phyloP scores from a whole-genome alignment of 225 moss, liverwort and hornwort species.

The Ulota crispa region DNA sequence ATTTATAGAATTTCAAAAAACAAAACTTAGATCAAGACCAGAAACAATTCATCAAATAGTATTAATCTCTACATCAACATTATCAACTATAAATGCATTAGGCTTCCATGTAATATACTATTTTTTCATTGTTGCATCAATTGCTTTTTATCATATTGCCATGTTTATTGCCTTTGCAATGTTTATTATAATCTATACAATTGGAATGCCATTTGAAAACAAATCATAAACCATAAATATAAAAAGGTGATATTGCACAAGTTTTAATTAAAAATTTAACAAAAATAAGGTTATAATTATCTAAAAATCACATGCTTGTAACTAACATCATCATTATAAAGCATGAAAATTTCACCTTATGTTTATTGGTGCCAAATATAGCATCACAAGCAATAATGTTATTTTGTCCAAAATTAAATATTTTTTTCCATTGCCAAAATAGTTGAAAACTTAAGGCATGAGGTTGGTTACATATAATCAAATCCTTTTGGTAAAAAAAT shows the following conservation, averaged over 20 bases:
- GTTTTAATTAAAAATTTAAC: background rate
- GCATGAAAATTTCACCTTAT: background rate
- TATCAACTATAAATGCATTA: too few relatives aligned
- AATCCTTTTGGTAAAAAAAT: background rate
- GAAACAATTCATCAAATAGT: too few relatives aligned
- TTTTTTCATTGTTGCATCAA: too few relatives aligned
- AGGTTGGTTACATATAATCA: background rate
- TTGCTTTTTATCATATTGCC: background rate
- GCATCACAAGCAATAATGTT: background rate
- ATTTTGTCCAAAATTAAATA: background rate
- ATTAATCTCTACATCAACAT: background rate
- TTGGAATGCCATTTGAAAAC: background rate
- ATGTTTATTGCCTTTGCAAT: background rate
- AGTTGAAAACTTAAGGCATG: background rate
- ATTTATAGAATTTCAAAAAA: too few relatives aligned
- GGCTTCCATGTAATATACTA: too few relatives aligned
- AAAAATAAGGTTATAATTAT: too few relatives aligned
- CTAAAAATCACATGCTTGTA: too few relatives aligned
- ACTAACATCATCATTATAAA: too few relatives aligned
- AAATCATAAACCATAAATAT: background rate
- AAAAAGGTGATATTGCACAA: background rate
- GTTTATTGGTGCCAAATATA: background rate
- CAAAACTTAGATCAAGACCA: too few relatives aligned
- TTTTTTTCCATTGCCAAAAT: background rate
- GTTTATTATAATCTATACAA: background rate